These are phyloP conservation scores for Termitomyces sp. DNA, from an alignment of 768 basidiomycete species.

Conservation along the genomic window DNA sequence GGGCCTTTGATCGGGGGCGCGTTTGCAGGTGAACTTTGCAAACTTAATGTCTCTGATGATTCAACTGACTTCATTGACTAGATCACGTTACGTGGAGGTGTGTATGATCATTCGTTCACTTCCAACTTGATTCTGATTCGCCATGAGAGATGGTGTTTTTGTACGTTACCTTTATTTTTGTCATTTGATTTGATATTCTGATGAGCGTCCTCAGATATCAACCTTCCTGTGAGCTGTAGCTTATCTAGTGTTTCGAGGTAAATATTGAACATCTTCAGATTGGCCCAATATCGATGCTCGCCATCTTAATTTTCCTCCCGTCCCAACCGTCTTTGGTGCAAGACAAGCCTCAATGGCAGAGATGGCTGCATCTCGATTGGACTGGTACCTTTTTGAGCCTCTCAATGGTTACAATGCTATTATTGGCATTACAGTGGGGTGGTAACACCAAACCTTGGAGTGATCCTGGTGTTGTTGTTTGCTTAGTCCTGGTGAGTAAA, in stretches of 20 bases:
- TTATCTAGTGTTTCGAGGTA: background rate
- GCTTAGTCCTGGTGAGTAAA: background rate
- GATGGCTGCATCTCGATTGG: background rate
- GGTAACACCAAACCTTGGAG: background rate
- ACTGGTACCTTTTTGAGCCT: background rate
- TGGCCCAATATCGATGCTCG: background rate
- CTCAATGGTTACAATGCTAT: background rate
- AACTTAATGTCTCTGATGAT: no score
- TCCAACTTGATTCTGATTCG: no score
- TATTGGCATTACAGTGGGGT: background rate
- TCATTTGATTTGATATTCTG: background rate
- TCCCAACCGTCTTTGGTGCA: background rate
- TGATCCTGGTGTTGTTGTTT: background rate
- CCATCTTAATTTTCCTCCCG: background rate
- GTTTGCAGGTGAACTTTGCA: background rate
- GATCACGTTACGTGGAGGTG: background rate
- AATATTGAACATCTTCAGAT: background rate
- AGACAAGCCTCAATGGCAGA: background rate
- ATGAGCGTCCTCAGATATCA: background rate
- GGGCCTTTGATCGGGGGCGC: background rate
- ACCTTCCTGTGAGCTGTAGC: background rate
- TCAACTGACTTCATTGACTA: background rate
- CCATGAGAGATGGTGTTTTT: background rate
- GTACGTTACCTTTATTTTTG: background rate
- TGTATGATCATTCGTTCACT: background rate